Percentiles rank a stretch among this genome's conserved stretches.
These are phyloP conservation scores for Neonothopanus nambi DNA, from an alignment of 1,284 basidiomycete species.

Conservation along the genomic window DNA sequence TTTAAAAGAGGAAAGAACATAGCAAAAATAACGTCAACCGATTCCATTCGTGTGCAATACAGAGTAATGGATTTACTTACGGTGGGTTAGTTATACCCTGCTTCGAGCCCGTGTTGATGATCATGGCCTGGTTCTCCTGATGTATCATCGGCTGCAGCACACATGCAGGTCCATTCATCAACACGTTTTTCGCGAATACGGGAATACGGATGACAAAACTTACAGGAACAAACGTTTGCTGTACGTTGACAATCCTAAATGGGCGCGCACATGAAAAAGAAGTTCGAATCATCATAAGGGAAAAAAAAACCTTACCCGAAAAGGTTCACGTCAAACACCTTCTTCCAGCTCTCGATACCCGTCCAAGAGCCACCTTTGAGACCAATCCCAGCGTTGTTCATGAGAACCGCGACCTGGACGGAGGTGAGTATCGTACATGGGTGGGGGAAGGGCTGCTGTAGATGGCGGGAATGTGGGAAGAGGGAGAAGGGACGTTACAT, in stretches of 20 bases:
- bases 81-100: constrained; percentile 92
- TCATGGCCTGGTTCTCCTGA: constrained; percentile 85
- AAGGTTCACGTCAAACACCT: constrained; percentile 76
- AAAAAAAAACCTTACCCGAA: constrained; percentile 58
- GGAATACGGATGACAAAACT: constrained; percentile 36
- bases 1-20: not conserved
- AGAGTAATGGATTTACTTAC: constrained; percentile 43
- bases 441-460: constrained; percentile 11
- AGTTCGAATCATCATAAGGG: not conserved
- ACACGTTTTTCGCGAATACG: constrained; percentile 5
- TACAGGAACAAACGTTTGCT: constrained; percentile 84
- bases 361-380: constrained; percentile 64
- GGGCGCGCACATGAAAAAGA: constrained; percentile 8
- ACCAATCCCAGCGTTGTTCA: constrained; percentile 84
- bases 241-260: constrained; percentile 78
- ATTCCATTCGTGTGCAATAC: not conserved
- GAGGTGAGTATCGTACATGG: constrained; percentile 34
- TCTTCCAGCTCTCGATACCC: constrained; percentile 72
- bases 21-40: not conserved
- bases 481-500: constrained; percentile 10
- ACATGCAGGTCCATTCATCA: not conserved
- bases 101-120: constrained; percentile 93
- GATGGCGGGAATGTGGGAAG: not conserved
- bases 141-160: constrained; percentile 63
- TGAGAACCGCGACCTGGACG: constrained; percentile 76